Evolutionary conservation across 169 alveolate genomes (phyloP).

Genomic region (Plasmodium yoelii): DNA sequence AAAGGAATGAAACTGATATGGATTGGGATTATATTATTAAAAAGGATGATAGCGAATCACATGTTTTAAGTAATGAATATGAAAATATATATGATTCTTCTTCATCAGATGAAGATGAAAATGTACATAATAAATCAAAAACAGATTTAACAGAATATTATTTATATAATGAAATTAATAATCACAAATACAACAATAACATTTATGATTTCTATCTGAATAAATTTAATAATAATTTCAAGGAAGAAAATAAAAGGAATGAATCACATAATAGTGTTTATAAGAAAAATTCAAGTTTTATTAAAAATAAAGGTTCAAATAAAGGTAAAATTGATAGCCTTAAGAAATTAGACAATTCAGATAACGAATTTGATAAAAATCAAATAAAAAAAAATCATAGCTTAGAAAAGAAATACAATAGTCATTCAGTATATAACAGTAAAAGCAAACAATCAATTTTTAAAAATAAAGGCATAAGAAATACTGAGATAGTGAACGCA

Average conservation of each 20-base stretch:
- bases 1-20: no score
- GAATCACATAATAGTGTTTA: slow-evolving; percentile 6
- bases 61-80: slow-evolving; percentile 50
- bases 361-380: not conserved
- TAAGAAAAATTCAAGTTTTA: not conserved
- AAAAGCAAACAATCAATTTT: not conserved
- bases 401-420: not conserved
- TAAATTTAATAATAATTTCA: slow-evolving; percentile 45
- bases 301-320: not conserved
- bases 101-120: slow-evolving; percentile 54
- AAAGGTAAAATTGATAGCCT: not conserved
- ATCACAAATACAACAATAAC: slow-evolving; percentile 66
- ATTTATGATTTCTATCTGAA: slow-evolving; percentile 60
- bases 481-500: not conserved
- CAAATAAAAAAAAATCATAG: not conserved
- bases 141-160: slow-evolving; percentile 59
- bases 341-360: not conserved
- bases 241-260: slow-evolving; percentile 31
- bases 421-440: not conserved
- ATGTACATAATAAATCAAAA: slow-evolving; percentile 24
- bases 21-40: slow-evolving; percentile 19
- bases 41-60: slow-evolving; percentile 23
- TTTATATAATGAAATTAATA: slow-evolving; percentile 61
- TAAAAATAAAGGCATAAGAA: not conserved
- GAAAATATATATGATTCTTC: slow-evolving; percentile 54